A percentile compares a stretch with the other conserved stretches of the same genome.
Evolutionary conservation across 2,329 filamentous ascomycete species (phyloP).

Genomic region (Diaporthe ampelina): DNA sequence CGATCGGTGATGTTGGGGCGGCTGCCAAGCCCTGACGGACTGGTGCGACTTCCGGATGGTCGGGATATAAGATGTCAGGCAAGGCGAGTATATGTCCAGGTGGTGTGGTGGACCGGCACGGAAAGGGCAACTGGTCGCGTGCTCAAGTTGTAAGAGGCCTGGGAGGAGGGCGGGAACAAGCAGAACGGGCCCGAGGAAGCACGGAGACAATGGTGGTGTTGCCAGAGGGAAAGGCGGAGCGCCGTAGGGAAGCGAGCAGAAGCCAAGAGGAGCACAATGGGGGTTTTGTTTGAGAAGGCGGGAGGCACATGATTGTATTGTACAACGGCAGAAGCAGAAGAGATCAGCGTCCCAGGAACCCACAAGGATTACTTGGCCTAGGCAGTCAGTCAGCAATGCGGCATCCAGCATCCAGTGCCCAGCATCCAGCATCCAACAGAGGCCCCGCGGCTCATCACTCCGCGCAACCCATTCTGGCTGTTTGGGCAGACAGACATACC

Average conservation of each 20-base stretch:
- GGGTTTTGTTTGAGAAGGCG: slow-evolving; percentile 3
- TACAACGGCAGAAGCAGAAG: slow-evolving; percentile 20
- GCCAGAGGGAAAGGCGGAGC: slow-evolving; percentile 18
- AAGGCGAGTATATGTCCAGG: background rate
- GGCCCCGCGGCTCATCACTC: slow-evolving; percentile 2
- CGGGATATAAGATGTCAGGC: background rate
- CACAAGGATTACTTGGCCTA: slow-evolving; percentile 9
- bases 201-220: slow-evolving; percentile 24
- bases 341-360: slow-evolving; percentile 21
- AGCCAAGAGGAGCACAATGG: slow-evolving; percentile 4
- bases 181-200: slow-evolving; percentile 16
- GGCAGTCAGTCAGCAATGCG: slow-evolving; percentile 5
- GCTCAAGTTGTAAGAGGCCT: background rate
- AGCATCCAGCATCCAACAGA: too few relatives aligned
- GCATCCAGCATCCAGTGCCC: background rate
- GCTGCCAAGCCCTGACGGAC: slow-evolving; percentile 24
- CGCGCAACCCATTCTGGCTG: background rate
- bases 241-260: slow-evolving; percentile 12
- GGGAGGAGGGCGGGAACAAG: background rate
- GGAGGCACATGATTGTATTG: slow-evolving; percentile 15
- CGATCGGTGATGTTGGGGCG: background rate
- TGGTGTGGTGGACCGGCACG: background rate
- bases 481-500: background rate
- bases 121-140: background rate
- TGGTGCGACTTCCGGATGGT: slow-evolving; percentile 15